These are phyloP conservation scores for Podospora pseudopauciseta DNA, from an alignment of 495 filamentous ascomycete genomes.

Conservation along the genomic window DNA sequence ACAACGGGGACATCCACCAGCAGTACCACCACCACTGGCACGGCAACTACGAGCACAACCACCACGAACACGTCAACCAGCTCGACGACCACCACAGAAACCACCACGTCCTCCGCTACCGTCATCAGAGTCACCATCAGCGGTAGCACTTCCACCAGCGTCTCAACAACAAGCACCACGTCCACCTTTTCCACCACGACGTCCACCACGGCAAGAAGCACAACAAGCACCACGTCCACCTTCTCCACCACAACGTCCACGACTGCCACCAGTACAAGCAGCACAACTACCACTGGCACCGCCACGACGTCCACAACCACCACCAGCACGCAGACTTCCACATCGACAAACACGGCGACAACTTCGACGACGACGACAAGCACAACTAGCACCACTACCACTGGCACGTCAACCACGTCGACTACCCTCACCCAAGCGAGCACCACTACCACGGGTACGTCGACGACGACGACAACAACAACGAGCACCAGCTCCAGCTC, in stretches of 20 bases:
- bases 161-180: neutral
- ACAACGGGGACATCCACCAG: conserved; percentile 2
- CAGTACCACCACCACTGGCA: conserved; percentile 5
- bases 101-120: neutral
- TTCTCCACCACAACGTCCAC: neutral
- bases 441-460: neutral
- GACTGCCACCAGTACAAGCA: neutral
- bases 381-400: neutral
- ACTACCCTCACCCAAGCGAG: neutral
- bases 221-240: neutral
- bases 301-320: neutral
- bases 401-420: neutral
- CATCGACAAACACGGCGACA: neutral
- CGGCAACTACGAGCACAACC: neutral
- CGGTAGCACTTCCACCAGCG: conserved; percentile 2
- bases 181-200: neutral
- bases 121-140: neutral
- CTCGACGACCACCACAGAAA: neutral
- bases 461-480: neutral
- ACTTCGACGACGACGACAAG: neutral
- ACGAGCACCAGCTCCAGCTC: neutral
- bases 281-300: neutral
- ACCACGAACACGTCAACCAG: neutral
- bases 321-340: neutral
- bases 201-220: neutral